Evolutionary conservation across 805 yeast species (phyloP).

Genomic region (Metschnikowia similis): DNA sequence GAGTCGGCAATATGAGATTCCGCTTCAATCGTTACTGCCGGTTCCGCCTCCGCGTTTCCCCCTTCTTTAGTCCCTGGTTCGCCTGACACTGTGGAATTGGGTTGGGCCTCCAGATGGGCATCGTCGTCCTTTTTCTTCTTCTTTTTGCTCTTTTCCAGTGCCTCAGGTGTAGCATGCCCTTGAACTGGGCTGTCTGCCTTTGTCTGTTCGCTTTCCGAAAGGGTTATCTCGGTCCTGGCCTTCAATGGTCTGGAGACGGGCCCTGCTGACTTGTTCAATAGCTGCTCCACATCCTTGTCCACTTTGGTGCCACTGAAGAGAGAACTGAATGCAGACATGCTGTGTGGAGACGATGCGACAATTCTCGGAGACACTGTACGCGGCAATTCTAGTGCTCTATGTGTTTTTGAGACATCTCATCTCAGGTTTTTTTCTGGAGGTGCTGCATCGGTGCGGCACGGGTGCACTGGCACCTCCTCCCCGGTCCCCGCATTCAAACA

Average conservation of each 20-base stretch:
- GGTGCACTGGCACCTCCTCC: background rate
- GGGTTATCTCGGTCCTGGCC: constrained; percentile 28
- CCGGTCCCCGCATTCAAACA: background rate
- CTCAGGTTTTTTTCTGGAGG: constrained; percentile 6
- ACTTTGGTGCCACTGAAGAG: constrained; percentile 30
- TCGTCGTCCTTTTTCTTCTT: constrained; percentile 2
- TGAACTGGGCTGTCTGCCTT: constrained; percentile 7
- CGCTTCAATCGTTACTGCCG: constrained; percentile 9
- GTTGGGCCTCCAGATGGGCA: constrained; percentile 8
- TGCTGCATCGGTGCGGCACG: background rate
- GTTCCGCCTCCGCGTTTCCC: constrained; percentile 4
- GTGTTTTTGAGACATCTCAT: constrained; percentile 8
- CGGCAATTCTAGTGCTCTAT: background rate
- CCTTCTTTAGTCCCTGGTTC: constrained; percentile 9
- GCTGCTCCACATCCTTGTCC: constrained; percentile 27
- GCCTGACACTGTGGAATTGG: constrained; percentile 14
- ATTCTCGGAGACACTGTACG: background rate
- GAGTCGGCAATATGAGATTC: constrained; percentile 19
- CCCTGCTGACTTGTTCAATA: constrained; percentile 33
- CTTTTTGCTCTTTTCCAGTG: constrained; percentile 1
- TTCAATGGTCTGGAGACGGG: constrained; percentile 42
- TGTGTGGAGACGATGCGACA: background rate
- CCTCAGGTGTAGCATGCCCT: background rate
- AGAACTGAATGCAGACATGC: constrained; percentile 33
- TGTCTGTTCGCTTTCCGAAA: constrained; percentile 4